Percentiles rank a stretch among this genome's conserved stretches.
phyloP scores from a whole-genome alignment of 306 rosid species.

The Fragaria nilgerrensis region DNA sequence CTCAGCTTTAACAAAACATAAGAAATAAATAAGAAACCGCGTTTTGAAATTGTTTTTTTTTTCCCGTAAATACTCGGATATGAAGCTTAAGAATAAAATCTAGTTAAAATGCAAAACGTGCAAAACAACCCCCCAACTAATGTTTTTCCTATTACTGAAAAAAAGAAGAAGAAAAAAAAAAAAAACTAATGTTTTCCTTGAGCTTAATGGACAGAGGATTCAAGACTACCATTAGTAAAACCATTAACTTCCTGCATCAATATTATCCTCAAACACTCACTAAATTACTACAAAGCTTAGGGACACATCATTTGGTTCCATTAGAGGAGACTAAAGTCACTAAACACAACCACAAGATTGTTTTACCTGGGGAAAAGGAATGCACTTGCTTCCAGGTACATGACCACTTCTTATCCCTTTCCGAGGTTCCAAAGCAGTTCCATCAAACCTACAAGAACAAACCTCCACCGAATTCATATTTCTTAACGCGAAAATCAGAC shows the following conservation, averaged over 20 bases:
- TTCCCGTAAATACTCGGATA: no score
- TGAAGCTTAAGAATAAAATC: no score
- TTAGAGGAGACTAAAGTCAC: background rate
- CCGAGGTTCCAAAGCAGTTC: conserved; percentile 74
- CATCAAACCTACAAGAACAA: conserved; percentile 64
- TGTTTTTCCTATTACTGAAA: no score
- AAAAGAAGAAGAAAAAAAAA: no score
- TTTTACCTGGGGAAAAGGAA: conserved; percentile 74
- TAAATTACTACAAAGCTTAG: background rate
- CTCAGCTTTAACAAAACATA: background rate
- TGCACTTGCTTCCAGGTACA: conserved; percentile 89
- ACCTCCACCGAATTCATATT: conserved; percentile 31
- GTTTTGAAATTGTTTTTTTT: no score
- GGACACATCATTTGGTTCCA: background rate
- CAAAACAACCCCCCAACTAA: no score
- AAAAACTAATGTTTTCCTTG: background rate
- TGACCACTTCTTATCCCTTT: conserved; percentile 92
- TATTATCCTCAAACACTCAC: background rate
- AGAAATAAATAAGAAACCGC: background rate
- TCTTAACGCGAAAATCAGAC: background rate
- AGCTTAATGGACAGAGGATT: no score
- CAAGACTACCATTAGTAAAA: background rate
- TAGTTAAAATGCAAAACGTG: no score
- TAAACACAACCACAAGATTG: conserved; percentile 5
- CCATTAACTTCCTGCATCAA: background rate